These are phyloP conservation scores for Prototheca wickerhamii DNA, from an alignment of 163 green algal species.

Conservation along the genomic window DNA sequence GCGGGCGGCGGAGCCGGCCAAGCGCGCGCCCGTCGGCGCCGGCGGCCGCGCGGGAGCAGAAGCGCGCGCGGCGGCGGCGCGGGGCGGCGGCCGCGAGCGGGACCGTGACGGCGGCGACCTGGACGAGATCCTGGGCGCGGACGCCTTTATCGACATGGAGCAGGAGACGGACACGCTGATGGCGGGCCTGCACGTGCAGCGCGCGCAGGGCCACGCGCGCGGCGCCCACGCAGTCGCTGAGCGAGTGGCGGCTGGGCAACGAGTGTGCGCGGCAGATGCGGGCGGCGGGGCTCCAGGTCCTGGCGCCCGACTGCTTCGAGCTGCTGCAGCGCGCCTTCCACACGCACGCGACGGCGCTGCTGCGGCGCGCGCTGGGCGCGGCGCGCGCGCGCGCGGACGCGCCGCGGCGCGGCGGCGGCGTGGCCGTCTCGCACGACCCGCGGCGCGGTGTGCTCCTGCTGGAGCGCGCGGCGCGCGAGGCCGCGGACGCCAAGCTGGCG, in stretches of 20 bases:
- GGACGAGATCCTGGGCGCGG: slow-evolving; percentile 6
- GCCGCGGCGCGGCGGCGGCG: neutral
- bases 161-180: slow-evolving; percentile 8
- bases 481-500: slow-evolving; percentile 12
- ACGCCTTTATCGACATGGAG: slow-evolving; percentile 15
- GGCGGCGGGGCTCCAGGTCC: slow-evolving; percentile 1
- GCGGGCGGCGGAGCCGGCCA: too few species aligned
- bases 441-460: slow-evolving; percentile 15
- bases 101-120: neutral
- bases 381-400: slow-evolving; percentile 11
- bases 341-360: slow-evolving; percentile 10
- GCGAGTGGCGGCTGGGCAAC: slow-evolving; percentile 9
- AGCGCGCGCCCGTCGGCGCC: too few species aligned
- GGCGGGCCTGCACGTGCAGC: neutral
- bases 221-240: neutral
- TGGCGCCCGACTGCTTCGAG: slow-evolving; percentile 15
- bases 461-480: slow-evolving; percentile 11
- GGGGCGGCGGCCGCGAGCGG: neutral
- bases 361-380: neutral
- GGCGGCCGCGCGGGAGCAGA: neutral
- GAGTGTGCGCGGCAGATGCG: neutral
- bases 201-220: neutral
- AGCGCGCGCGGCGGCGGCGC: neutral
- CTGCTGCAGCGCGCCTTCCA: slow-evolving; percentile 22
- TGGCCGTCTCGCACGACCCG: slow-evolving; percentile 1